These are phyloP conservation scores for Rubroboletus pulcherrimus DNA, from an alignment of 768 basidiomycete species.

Conservation along the genomic window DNA sequence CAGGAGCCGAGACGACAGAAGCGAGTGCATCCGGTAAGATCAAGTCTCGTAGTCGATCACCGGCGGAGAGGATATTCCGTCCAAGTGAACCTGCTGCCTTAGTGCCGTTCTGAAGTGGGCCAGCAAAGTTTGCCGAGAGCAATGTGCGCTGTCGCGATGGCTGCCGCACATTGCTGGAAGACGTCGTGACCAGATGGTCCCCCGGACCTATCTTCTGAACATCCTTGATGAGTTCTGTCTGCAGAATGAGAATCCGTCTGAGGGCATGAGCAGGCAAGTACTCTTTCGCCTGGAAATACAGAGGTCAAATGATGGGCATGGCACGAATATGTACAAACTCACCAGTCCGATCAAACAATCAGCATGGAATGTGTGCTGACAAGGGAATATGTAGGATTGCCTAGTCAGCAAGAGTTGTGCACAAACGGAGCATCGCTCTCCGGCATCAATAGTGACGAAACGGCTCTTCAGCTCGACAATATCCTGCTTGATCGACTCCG, in stretches of 20 bases:
- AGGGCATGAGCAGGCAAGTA: slow-evolving; percentile 79
- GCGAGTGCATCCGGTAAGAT: slow-evolving; percentile 94
- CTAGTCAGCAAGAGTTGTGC: slow-evolving; percentile 70
- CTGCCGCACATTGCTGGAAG: slow-evolving; percentile 39
- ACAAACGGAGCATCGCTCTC: slow-evolving; percentile 85
- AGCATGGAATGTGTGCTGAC: slow-evolving; percentile 96
- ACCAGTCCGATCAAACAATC: slow-evolving; percentile 96
- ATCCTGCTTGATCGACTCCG: slow-evolving; percentile 91
- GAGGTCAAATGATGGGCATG: neutral
- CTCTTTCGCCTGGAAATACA: slow-evolving; percentile 74
- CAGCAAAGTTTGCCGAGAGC: slow-evolving; percentile 69
- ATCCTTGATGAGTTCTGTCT: slow-evolving; percentile 75
- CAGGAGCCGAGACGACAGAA: slow-evolving; percentile 71
- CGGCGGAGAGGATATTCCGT: slow-evolving; percentile 80
- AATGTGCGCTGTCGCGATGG: slow-evolving; percentile 58
- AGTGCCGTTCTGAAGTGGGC: slow-evolving; percentile 58
- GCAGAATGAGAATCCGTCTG: slow-evolving; percentile 81
- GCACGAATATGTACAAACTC: slow-evolving; percentile 30
- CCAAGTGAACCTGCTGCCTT: slow-evolving; percentile 67
- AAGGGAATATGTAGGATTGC: slow-evolving; percentile 98
- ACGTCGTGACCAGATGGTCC: slow-evolving; percentile 34
- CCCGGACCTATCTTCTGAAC: slow-evolving; percentile 28
- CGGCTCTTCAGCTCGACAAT: slow-evolving; percentile 81
- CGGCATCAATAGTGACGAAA: slow-evolving; percentile 87
- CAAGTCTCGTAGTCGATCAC: slow-evolving; percentile 85